These are phyloP conservation scores for Komagataella ulmi DNA, from an alignment of 805 yeast genomes.

Conservation along the genomic window DNA sequence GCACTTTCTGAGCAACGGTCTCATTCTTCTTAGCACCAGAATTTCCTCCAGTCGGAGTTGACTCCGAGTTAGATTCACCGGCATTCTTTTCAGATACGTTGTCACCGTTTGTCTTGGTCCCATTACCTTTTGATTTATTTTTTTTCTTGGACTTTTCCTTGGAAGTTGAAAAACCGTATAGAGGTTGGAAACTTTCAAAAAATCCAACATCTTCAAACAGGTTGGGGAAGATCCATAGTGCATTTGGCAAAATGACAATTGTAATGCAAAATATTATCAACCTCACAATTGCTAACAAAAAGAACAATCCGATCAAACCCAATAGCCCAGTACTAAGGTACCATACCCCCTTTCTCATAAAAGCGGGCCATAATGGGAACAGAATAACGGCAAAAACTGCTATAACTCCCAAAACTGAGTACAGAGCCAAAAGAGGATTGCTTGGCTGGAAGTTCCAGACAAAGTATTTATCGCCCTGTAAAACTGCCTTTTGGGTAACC, in stretches of 20 bases:
- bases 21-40: neutral
- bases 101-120: slow-evolving; percentile 1
- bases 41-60: neutral
- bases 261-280: slow-evolving; percentile 54
- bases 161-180: slow-evolving; percentile 62
- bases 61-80: neutral
- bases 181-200: slow-evolving; percentile 79
- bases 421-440: slow-evolving; percentile 46
- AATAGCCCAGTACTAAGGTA: slow-evolving; percentile 69
- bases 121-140: slow-evolving; percentile 2
- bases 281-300: slow-evolving; percentile 68
- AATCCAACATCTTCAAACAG: slow-evolving; percentile 93
- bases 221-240: slow-evolving; percentile 96
- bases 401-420: slow-evolving; percentile 52
- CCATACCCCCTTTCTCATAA: slow-evolving; percentile 86
- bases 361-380: slow-evolving; percentile 92
- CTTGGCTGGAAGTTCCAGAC: slow-evolving; percentile 75
- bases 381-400: slow-evolving; percentile 51
- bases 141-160: slow-evolving; percentile 11
- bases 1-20: neutral
- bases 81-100: neutral
- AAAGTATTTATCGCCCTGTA: slow-evolving; percentile 58
- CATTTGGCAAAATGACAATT: slow-evolving; percentile 44
- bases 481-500: slow-evolving; percentile 40
- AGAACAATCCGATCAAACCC: slow-evolving; percentile 62